A percentile compares a stretch with the other conserved stretches of the same genome.
Conservation (phyloP, 2,329 filamentous ascomycete genomes). For the Epichloe elymi region DNA sequence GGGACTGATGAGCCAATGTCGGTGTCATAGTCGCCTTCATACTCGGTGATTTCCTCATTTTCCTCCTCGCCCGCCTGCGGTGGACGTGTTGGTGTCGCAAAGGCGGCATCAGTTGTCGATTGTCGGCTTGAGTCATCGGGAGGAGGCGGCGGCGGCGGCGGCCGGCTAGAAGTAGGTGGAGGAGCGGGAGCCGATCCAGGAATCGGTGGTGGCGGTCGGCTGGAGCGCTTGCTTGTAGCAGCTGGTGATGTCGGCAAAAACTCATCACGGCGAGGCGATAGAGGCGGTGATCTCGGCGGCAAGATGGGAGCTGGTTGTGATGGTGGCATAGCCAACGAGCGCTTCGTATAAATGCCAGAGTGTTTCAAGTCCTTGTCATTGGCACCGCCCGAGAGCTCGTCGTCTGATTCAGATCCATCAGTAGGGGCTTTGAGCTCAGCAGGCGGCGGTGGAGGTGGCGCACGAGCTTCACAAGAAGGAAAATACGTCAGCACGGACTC, state of each 20-base stretch:
- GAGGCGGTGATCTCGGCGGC: constrained; percentile 21
- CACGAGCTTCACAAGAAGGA: constrained; percentile 40
- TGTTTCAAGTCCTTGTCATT: constrained; percentile 25
- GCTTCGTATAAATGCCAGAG: constrained; percentile 19
- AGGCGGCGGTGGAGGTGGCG: constrained; percentile 40
- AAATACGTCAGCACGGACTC: neutral
- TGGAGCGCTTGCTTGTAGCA: constrained; percentile 36
- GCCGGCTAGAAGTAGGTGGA: constrained; percentile 40
- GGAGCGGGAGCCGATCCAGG: constrained; percentile 38
- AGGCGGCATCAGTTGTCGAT: constrained; percentile 43
- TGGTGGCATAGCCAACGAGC: constrained; percentile 31
- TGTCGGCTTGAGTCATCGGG: constrained; percentile 37
- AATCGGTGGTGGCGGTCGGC: constrained; percentile 46
- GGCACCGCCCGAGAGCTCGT: constrained; percentile 57
- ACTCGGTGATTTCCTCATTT: constrained; percentile 75
- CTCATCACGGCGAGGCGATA: constrained; percentile 24
- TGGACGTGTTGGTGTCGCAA: constrained; percentile 28
- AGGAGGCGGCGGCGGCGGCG: constrained; percentile 44
- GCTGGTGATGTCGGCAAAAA: constrained; percentile 30
- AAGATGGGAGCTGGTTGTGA: constrained; percentile 18
- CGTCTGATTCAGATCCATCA: constrained; percentile 75
- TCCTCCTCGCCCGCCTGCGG: constrained; percentile 45
- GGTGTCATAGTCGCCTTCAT: constrained; percentile 95
- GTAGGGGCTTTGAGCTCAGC: constrained; percentile 50
- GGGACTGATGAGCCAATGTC: constrained; percentile 91